These are phyloP conservation scores for Monilinia fructicola DNA, from an alignment of 2,329 filamentous ascomycete species.

Conservation along the genomic window DNA sequence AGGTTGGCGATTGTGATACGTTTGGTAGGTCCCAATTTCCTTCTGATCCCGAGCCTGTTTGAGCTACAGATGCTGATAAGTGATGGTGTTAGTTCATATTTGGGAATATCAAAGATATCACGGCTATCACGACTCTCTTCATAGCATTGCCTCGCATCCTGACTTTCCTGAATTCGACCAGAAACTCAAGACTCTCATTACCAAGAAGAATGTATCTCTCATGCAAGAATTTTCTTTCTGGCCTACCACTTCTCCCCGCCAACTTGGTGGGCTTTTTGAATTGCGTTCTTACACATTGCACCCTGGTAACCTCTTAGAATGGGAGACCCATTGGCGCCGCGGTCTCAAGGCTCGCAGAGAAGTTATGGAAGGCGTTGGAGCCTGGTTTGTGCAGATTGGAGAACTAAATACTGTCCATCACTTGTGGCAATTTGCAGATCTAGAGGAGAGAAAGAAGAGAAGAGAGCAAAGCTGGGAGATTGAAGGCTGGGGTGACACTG, in stretches of 20 bases:
- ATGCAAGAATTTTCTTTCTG: constrained; percentile 99
- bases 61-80: neutral
- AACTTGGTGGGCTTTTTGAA: constrained; percentile 91
- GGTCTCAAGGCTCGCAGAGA: constrained; percentile 87
- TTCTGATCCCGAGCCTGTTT: neutral
- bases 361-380: constrained; percentile 97
- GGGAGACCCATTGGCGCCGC: constrained; percentile 97
- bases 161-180: constrained; percentile 81
- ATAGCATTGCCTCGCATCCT: constrained; percentile 79
- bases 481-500: constrained; percentile 94
- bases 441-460: constrained; percentile 87
- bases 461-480: constrained; percentile 94
- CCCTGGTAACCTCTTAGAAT: constrained; percentile 92
- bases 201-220: constrained; percentile 79
- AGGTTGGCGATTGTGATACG: constrained; percentile 95
- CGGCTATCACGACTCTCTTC: constrained; percentile 88
- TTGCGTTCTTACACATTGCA: constrained; percentile 94
- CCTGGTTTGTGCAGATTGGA: constrained; percentile 98
- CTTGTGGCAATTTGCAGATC: constrained; percentile 96
- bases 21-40: constrained; percentile 64
- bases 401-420: constrained; percentile 98
- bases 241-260: constrained; percentile 88
- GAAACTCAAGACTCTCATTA: constrained; percentile 83
- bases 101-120: constrained; percentile 99
- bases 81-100: constrained; percentile 75